Percentiles rank a stretch among this genome's conserved stretches.
Conservation (phyloP, 2,329 filamentous ascomycete species). For the Arthrinium puccinioides region DNA sequence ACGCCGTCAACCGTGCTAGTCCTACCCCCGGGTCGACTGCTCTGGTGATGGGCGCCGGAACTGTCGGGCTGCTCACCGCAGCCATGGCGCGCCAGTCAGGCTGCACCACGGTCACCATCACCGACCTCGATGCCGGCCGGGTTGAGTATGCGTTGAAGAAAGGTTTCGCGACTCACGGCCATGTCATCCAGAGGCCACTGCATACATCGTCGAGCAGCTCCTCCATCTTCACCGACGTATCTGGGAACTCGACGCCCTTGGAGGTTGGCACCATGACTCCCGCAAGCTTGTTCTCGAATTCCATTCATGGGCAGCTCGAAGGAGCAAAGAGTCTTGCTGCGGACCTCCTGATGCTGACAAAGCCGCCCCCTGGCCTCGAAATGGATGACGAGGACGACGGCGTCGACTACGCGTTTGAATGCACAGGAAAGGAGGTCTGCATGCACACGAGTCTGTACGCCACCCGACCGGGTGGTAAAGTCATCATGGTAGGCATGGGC, state of each 20-base stretch:
- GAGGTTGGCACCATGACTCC: constrained; percentile 34
- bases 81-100: constrained; percentile 56
- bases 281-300: constrained; percentile 35
- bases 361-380: constrained; percentile 19
- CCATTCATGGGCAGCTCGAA: constrained; percentile 40
- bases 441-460: constrained; percentile 71
- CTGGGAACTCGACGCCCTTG: constrained; percentile 41
- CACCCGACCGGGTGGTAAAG: constrained; percentile 61
- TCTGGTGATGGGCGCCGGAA: constrained; percentile 58
- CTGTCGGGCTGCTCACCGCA: constrained; percentile 55
- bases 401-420: constrained; percentile 67
- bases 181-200: constrained; percentile 39
- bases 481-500: constrained; percentile 76
- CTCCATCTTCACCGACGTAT: constrained; percentile 29
- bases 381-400: constrained; percentile 53
- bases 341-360: constrained; percentile 39
- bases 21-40: constrained; percentile 46
- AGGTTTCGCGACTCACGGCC: constrained; percentile 54
- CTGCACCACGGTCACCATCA: constrained; percentile 51
- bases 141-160: constrained; percentile 51
- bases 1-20: constrained; percentile 49
- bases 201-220: constrained; percentile 36
- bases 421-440: constrained; percentile 68
- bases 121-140: constrained; percentile 52
- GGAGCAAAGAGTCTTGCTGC: constrained; percentile 40